Conservation (phyloP, 1,139 yeast genomes). For the Debaryomycetaceae sp. region DNA sequence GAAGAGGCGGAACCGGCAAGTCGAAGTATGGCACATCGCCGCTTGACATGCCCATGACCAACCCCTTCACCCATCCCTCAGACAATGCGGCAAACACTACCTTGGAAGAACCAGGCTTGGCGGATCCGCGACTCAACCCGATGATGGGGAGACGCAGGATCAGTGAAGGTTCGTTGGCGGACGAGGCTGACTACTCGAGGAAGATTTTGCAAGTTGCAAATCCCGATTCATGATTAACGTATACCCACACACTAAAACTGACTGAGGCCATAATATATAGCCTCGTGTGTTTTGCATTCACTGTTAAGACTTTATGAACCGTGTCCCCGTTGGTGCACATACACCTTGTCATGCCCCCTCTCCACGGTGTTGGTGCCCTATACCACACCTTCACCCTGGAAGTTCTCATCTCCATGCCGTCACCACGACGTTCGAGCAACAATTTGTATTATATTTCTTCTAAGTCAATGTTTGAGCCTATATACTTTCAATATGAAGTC, state of each 20-base stretch:
- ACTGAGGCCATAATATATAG: not conserved
- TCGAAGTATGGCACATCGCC: slow-evolving; percentile 25
- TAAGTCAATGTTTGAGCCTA: not conserved
- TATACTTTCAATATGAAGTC: not conserved
- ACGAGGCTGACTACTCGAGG: slow-evolving; percentile 72
- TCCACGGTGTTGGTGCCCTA: too few species aligned
- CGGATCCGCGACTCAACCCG: slow-evolving; percentile 61
- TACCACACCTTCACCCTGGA: not conserved
- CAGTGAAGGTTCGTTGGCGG: slow-evolving; percentile 74
- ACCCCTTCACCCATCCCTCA: slow-evolving; percentile 57
- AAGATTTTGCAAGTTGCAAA: slow-evolving; percentile 73
- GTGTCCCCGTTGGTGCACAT: too few species aligned
- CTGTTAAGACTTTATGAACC: not conserved
- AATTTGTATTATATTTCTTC: not conserved
- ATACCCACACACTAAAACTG: not conserved
- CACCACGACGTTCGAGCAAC: not conserved
- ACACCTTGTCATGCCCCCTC: too few species aligned
- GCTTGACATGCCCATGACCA: slow-evolving; percentile 47
- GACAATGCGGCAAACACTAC: slow-evolving; percentile 33
- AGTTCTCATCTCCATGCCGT: not conserved
- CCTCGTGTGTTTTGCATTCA: not conserved
- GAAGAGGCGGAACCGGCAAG: slow-evolving; percentile 22
- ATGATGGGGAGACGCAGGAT: slow-evolving; percentile 73
- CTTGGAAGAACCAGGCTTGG: slow-evolving; percentile 18
- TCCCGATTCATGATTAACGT: slow-evolving; percentile 41